A percentile compares a stretch with the other conserved stretches of the same genome.
Evolutionary conservation across 1,284 basidiomycete species (phyloP).

Genomic region (Irpex lacteus): DNA sequence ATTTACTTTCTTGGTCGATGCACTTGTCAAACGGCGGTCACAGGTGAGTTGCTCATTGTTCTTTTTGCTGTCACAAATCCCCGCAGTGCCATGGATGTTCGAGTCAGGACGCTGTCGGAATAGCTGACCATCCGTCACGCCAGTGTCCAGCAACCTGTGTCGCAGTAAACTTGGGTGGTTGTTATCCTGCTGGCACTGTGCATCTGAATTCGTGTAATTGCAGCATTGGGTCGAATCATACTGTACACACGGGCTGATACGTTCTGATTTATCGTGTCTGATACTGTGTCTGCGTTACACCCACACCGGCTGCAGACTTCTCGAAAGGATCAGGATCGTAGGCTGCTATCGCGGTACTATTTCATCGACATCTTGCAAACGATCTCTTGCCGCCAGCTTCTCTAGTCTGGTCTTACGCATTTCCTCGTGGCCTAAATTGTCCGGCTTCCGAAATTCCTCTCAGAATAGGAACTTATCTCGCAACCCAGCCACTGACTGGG

Average conservation of each 20-base stretch:
- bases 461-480: conserved; percentile 2
- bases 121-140: background rate
- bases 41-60: conserved; percentile 2
- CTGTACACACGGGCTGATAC: conserved; percentile 3
- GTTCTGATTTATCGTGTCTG: background rate
- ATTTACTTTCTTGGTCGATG: background rate
- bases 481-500: background rate
- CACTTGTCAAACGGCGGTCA: background rate
- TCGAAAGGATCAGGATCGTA: background rate
- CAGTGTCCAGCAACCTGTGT: background rate
- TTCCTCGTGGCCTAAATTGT: conserved; percentile 7
- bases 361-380: background rate
- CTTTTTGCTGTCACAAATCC: background rate
- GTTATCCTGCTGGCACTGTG: background rate
- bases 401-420: background rate
- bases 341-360: conserved; percentile 9
- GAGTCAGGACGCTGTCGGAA: background rate
- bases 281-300: too few relatives aligned
- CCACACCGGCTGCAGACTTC: background rate
- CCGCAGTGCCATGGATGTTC: background rate
- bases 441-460: conserved; percentile 13
- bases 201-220: background rate
- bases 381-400: background rate
- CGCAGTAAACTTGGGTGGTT: too few relatives aligned
- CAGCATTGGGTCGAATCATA: background rate